Conservation (phyloP, 352 stramenopile genomes). For the Peronospora belbahrii region DNA sequence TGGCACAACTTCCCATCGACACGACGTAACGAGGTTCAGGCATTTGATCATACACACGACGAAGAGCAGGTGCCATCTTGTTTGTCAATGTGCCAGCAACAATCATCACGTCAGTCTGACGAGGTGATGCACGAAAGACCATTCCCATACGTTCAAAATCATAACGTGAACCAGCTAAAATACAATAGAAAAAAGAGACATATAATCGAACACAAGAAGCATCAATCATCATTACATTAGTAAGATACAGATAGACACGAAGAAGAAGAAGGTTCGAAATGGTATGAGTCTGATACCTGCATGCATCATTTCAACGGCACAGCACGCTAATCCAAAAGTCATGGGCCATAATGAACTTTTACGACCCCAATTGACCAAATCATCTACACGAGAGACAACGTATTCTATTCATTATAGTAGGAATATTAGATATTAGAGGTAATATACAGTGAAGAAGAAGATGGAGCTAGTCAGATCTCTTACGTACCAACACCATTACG, state of each 20-base stretch:
- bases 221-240: no score
- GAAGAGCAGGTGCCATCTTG: constrained; percentile 98
- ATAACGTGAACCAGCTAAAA: constrained; percentile 76
- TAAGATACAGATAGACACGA: no score
- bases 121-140: constrained; percentile 93
- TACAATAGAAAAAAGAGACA: not conserved
- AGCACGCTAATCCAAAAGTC: constrained; percentile 99
- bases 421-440: not conserved
- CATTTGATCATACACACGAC: constrained; percentile 98
- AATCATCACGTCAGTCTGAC: constrained; percentile 99
- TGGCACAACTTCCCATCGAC: constrained; percentile 98
- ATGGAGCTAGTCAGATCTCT: no score
- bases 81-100: constrained; percentile 98
- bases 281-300: no score
- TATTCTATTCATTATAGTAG: constrained; percentile 75
- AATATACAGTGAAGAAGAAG: not conserved
- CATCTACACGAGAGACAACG: constrained; percentile 94
- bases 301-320: constrained; percentile 99
- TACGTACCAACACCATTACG: constrained; percentile 71
- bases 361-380: constrained; percentile 98
- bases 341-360: constrained; percentile 97
- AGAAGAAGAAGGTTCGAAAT: no score
- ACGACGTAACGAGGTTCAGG: constrained; percentile 97
- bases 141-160: constrained; percentile 98
- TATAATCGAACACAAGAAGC: no score